These are phyloP conservation scores for Coprinopsis marcescibilis DNA, from an alignment of 768 basidiomycete species.

Conservation along the genomic window DNA sequence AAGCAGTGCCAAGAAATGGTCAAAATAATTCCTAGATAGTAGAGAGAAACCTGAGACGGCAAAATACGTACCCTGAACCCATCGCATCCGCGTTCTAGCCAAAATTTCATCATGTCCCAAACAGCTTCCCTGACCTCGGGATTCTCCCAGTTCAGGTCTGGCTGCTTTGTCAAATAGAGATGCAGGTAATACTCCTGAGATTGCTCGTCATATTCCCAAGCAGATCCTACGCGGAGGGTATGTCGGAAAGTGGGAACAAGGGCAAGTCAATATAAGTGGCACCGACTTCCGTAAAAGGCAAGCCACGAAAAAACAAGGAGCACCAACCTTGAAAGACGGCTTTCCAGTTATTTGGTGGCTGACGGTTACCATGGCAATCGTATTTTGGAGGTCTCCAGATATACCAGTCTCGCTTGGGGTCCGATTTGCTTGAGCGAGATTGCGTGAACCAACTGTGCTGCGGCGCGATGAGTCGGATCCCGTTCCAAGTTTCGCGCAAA, in stretches of 20 bases:
- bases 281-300: background rate
- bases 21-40: background rate
- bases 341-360: slow-evolving; percentile 72
- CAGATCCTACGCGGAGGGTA: slow-evolving; percentile 40
- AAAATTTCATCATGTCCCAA: slow-evolving; percentile 63
- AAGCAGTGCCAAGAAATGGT: background rate
- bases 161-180: slow-evolving; percentile 60
- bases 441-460: slow-evolving; percentile 71
- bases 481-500: background rate
- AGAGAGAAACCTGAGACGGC: background rate
- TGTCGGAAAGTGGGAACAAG: background rate
- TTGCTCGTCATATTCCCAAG: slow-evolving; percentile 63
- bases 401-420: slow-evolving; percentile 72
- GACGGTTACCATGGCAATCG: slow-evolving; percentile 45
- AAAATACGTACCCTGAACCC: slow-evolving; percentile 57
- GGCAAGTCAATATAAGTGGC: background rate
- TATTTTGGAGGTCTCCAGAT: slow-evolving; percentile 60
- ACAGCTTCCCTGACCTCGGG: slow-evolving; percentile 51
- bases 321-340: slow-evolving; percentile 54
- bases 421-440: slow-evolving; percentile 43
- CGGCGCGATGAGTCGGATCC: background rate
- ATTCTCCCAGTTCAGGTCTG: slow-evolving; percentile 77
- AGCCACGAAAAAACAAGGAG: background rate
- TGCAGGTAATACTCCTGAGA: slow-evolving; percentile 73
- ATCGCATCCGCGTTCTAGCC: slow-evolving; percentile 70